phyloP scores from a whole-genome alignment of 1,284 basidiomycete genomes.

The Golubevia pallescens region DNA sequence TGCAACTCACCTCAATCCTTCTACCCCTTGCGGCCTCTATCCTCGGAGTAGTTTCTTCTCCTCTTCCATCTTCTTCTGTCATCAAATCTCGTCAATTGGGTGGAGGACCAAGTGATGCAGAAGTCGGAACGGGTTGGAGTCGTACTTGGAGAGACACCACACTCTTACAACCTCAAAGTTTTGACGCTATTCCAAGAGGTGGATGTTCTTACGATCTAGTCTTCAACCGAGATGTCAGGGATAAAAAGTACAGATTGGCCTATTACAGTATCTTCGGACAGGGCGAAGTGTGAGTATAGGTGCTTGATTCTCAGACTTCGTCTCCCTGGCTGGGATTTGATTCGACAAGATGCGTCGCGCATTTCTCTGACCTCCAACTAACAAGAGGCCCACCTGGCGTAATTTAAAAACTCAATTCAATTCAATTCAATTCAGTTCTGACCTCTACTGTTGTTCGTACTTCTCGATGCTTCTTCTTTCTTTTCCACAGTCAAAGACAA shows the following conservation, averaged over 20 bases:
- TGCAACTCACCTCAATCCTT: neutral
- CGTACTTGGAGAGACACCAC: slow-evolving; percentile 5
- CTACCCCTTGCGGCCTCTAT: neutral
- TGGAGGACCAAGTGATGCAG: slow-evolving; percentile 5
- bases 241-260: slow-evolving; percentile 6
- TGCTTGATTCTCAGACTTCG: too few species aligned
- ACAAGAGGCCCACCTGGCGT: too few species aligned
- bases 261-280: slow-evolving; percentile 7
- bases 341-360: too few species aligned
- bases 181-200: slow-evolving; percentile 4
- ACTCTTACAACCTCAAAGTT: slow-evolving; percentile 1
- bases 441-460: too few species aligned
- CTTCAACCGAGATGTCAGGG: slow-evolving; percentile 7
- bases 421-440: too few species aligned
- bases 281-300: slow-evolving; percentile 10
- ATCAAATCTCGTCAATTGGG: slow-evolving; percentile 7
- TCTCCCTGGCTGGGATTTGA: too few species aligned
- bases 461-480: slow-evolving; percentile 1
- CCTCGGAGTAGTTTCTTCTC: neutral
- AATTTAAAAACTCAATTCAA: too few species aligned
- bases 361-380: too few species aligned
- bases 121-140: slow-evolving; percentile 6
- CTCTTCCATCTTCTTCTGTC: neutral
- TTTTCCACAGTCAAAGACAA: slow-evolving; percentile 1
- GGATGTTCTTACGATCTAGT: slow-evolving; percentile 9